Conservation (phyloP, 2,329 filamentous ascomycete species). For the Penicillium sp. region DNA sequence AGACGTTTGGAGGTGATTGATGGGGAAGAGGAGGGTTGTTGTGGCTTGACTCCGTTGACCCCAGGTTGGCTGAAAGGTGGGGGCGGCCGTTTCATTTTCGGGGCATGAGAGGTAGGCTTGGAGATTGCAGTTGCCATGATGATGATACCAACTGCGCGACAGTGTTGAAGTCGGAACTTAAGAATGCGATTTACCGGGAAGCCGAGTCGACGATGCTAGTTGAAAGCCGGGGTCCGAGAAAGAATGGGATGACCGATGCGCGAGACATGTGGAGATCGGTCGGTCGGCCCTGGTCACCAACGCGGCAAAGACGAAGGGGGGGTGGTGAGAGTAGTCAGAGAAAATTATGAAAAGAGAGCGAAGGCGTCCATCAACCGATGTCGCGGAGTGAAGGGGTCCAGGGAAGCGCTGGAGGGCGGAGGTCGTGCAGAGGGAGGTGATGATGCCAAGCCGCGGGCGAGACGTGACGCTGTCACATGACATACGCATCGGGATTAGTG, state of each 20-base stretch:
- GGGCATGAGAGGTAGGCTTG: constrained; percentile 44
- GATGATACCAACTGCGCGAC: constrained; percentile 22
- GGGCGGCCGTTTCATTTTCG: constrained; percentile 67
- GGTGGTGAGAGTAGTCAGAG: constrained; percentile 19
- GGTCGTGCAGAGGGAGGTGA: constrained; percentile 35
- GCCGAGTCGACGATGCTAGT: constrained; percentile 26
- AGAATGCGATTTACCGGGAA: constrained; percentile 28
- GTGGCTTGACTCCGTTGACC: constrained; percentile 57
- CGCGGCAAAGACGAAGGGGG: constrained; percentile 25
- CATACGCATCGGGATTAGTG: constrained; percentile 1
- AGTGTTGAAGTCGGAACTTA: constrained; percentile 14
- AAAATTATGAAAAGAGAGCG: constrained; percentile 22
- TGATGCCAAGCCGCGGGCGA: constrained; percentile 40
- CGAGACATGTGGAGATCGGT: constrained; percentile 47
- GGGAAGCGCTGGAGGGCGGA: constrained; percentile 23
- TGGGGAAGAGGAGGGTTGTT: constrained; percentile 60
- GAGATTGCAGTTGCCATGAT: constrained; percentile 47
- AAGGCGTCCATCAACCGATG: constrained; percentile 27
- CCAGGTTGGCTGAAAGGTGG: constrained; percentile 63
- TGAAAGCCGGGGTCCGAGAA: constrained; percentile 34
- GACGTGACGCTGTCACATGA: constrained; percentile 25
- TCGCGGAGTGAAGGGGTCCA: constrained; percentile 23
- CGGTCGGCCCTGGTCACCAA: constrained; percentile 32
- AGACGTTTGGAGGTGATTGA: constrained; percentile 55
- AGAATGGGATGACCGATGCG: constrained; percentile 42